Percentiles rank a stretch among this genome's conserved stretches.
Conservation (phyloP, 306 rosid genomes). For the Fagus crenata region DNA sequence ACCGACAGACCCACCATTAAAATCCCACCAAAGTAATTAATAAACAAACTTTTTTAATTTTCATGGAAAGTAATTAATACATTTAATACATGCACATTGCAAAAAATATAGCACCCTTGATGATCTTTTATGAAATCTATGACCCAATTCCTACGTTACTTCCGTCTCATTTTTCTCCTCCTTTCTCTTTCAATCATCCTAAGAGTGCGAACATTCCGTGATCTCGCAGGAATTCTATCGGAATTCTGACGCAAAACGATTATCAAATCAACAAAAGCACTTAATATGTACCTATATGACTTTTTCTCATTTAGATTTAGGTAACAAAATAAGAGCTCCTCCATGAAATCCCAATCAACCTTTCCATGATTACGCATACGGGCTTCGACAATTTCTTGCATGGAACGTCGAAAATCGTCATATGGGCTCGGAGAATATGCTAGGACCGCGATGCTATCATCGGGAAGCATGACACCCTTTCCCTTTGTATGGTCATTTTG, state of each 20-base stretch:
- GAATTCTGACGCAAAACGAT: slow-evolving; percentile 39
- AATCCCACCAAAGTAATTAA: slow-evolving; percentile 31
- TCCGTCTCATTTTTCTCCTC: slow-evolving; percentile 20
- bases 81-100: slow-evolving; percentile 26
- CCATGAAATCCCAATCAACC: slow-evolving; percentile 87
- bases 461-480: slow-evolving; percentile 31
- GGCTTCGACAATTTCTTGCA: slow-evolving; percentile 59
- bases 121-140: neutral
- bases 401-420: slow-evolving; percentile 61
- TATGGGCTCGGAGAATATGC: slow-evolving; percentile 50
- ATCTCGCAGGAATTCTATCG: slow-evolving; percentile 14
- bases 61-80: slow-evolving; percentile 29
- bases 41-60: slow-evolving; percentile 30
- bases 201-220: slow-evolving; percentile 40
- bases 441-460: slow-evolving; percentile 56
- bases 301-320: slow-evolving; percentile 66
- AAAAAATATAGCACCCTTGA: neutral
- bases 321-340: slow-evolving; percentile 62
- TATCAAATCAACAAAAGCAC: slow-evolving; percentile 69
- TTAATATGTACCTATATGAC: slow-evolving; percentile 53
- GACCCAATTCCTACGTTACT: slow-evolving; percentile 28
- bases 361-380: slow-evolving; percentile 34
- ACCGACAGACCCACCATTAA: slow-evolving; percentile 39
- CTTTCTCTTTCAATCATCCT: slow-evolving; percentile 22
- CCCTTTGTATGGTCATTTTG: neutral